phyloP scores from a whole-genome alignment of 2,329 filamentous ascomycete species.

The Myrmaecium sp. region DNA sequence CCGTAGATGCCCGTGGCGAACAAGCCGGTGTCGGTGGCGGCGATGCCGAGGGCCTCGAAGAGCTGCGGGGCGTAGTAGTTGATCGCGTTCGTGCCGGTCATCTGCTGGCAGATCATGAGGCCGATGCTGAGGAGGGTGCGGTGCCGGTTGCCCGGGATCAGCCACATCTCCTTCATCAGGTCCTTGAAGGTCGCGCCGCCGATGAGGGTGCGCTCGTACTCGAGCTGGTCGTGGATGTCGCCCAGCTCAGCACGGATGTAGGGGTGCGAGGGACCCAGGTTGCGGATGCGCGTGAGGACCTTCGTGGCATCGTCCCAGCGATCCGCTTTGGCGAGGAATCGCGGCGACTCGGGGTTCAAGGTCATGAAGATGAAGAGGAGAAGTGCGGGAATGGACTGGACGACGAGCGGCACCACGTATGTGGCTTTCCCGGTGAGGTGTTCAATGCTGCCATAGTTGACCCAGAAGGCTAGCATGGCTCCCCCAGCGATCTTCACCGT shows the following conservation, averaged over 20 bases:
- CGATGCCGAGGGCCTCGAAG: slow-evolving; percentile 47
- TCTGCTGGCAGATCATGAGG: slow-evolving; percentile 51
- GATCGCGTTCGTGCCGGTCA: slow-evolving; percentile 39
- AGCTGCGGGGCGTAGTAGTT: slow-evolving; percentile 56
- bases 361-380: slow-evolving; percentile 44
- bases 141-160: slow-evolving; percentile 35
- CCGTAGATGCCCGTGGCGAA: slow-evolving; percentile 63
- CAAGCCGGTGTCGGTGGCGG: slow-evolving; percentile 38
- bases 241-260: slow-evolving; percentile 20
- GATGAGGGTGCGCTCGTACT: slow-evolving; percentile 40
- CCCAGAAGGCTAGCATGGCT: slow-evolving; percentile 36
- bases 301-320: slow-evolving; percentile 47
- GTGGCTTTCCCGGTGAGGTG: slow-evolving; percentile 30
- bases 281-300: slow-evolving; percentile 40
- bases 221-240: slow-evolving; percentile 22
- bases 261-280: slow-evolving; percentile 24
- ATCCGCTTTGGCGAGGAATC: slow-evolving; percentile 51
- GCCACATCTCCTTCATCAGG: slow-evolving; percentile 27
- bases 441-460: slow-evolving; percentile 35
- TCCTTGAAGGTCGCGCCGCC: slow-evolving; percentile 29
- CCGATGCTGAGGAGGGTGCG: slow-evolving; percentile 48
- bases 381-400: slow-evolving; percentile 47
- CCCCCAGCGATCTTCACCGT: slow-evolving; percentile 26
- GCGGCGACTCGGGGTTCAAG: slow-evolving; percentile 47
- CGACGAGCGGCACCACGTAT: slow-evolving; percentile 44